Conservation (phyloP, 78 protist genomes). For the Chrysochromulina tobinii region DNA sequence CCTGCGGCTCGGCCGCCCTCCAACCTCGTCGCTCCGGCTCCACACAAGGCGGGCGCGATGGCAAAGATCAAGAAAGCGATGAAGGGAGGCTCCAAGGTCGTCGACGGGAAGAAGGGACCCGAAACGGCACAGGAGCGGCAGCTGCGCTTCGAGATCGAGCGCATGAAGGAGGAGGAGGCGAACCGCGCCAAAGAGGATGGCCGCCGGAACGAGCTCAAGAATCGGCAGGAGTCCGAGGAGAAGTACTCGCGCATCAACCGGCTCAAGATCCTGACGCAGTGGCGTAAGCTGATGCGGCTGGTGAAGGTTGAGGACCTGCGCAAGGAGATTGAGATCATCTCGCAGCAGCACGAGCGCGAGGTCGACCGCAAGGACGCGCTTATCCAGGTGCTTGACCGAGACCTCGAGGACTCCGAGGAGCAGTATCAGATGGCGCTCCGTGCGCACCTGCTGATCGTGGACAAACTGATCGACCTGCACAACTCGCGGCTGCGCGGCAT, state of each 20-base stretch:
- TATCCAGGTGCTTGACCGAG: slow-evolving; percentile 57
- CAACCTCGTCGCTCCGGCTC: too few species aligned
- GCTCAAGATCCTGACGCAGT: slow-evolving; percentile 43
- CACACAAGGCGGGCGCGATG: background rate
- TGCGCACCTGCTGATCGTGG: slow-evolving; percentile 60
- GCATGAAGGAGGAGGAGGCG: slow-evolving; percentile 16
- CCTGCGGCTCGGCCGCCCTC: too few species aligned
- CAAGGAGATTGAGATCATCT: slow-evolving; percentile 63
- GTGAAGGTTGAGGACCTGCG: slow-evolving; percentile 61
- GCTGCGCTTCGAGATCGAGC: slow-evolving; percentile 4
- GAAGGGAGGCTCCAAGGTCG: slow-evolving; percentile 13
- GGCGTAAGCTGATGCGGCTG: slow-evolving; percentile 60
- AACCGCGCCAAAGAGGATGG: background rate
- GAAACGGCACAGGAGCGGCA: slow-evolving; percentile 6
- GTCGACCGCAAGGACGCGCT: slow-evolving; percentile 76
- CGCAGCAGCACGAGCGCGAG: slow-evolving; percentile 67
- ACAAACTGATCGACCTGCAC: slow-evolving; percentile 62
- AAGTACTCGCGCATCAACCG: slow-evolving; percentile 19
- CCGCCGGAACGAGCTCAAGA: slow-evolving; percentile 6
- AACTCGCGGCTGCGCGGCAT: slow-evolving; percentile 18
- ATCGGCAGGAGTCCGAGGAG: slow-evolving; percentile 49
- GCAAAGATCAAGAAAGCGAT: background rate
- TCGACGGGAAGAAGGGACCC: background rate
- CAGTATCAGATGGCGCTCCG: slow-evolving; percentile 79
- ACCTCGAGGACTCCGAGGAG: slow-evolving; percentile 76